These are phyloP conservation scores for Macadamia tetraphylla DNA, from an alignment of 164 flowering plant species.

Conservation along the genomic window DNA sequence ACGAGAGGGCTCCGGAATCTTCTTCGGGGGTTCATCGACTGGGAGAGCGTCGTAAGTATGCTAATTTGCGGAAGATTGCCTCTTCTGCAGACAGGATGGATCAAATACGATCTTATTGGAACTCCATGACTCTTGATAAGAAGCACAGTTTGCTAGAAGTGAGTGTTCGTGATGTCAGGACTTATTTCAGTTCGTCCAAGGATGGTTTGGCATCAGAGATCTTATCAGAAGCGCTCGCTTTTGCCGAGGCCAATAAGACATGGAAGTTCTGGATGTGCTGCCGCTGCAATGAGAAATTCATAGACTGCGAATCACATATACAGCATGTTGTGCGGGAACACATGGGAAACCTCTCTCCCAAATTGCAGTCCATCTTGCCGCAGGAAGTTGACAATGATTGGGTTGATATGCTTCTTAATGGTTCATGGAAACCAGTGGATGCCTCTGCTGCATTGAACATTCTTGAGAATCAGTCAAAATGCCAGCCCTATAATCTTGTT, in stretches of 20 bases:
- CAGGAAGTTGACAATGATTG: slow-evolving; percentile 61
- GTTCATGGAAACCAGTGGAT: slow-evolving; percentile 86
- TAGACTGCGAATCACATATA: slow-evolving; percentile 50
- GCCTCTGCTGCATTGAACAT: slow-evolving; percentile 56
- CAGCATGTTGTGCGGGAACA: slow-evolving; percentile 85
- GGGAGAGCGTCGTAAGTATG: slow-evolving; percentile 58
- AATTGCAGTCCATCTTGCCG: slow-evolving; percentile 65
- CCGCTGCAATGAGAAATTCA: slow-evolving; percentile 63
- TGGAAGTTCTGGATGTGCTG: slow-evolving; percentile 93
- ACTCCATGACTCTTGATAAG: slow-evolving; percentile 49
- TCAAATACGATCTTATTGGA: slow-evolving; percentile 69
- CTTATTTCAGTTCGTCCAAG: slow-evolving; percentile 50
- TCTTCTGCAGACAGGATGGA: slow-evolving; percentile 60
- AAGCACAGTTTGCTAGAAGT: slow-evolving; percentile 60
- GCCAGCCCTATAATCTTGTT: slow-evolving; percentile 20
- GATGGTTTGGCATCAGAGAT: slow-evolving; percentile 52
- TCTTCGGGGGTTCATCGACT: slow-evolving; percentile 33
- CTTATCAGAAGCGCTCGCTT: slow-evolving; percentile 63
- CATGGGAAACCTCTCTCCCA: slow-evolving; percentile 59
- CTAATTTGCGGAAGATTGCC: slow-evolving; percentile 41
- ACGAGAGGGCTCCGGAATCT: slow-evolving; percentile 34
- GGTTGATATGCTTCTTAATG: slow-evolving; percentile 73
- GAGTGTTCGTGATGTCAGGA: slow-evolving; percentile 44
- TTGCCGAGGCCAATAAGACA: slow-evolving; percentile 43
- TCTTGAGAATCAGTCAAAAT: slow-evolving; percentile 42